phyloP scores from a whole-genome alignment of 139 green algal species.

The Chlamydomonas eustigma region DNA sequence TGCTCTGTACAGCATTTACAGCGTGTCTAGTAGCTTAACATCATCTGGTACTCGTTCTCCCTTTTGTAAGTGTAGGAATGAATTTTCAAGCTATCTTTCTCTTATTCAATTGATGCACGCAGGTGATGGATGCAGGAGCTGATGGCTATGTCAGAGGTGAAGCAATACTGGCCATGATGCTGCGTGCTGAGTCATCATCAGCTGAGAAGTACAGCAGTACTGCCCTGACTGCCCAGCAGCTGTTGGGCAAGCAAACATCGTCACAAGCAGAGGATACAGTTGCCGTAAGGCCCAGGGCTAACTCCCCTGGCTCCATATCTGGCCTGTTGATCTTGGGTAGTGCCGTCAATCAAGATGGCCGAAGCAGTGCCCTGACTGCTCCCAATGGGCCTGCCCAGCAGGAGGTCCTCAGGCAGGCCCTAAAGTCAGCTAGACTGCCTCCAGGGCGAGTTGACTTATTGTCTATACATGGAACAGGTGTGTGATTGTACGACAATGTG shows the following conservation, averaged over 20 bases:
- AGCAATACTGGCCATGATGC: constrained; percentile 37
- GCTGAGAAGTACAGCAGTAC: constrained; percentile 18
- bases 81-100: neutral
- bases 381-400: constrained; percentile 86
- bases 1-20: no score
- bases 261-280: no score
- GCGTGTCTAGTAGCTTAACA: no score
- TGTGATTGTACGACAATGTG: neutral
- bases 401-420: constrained; percentile 57
- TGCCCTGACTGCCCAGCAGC: no score
- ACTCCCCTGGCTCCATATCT: no score
- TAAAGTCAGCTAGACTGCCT: constrained; percentile 17
- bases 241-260: no score
- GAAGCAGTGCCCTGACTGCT: constrained; percentile 77
- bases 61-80: neutral
- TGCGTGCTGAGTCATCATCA: neutral
- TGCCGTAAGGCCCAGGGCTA: constrained; percentile 9
- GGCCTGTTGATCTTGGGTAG: constrained; percentile 33
- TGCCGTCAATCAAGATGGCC: constrained; percentile 71
- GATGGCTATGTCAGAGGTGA: constrained; percentile 82
- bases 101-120: neutral
- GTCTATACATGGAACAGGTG: constrained; percentile 51
- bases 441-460: constrained; percentile 24
- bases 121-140: constrained; percentile 63
- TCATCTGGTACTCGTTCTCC: no score